Percentiles rank a stretch among this genome's conserved stretches.
These are phyloP conservation scores for Paxillus ammoniavirescens DNA, from an alignment of 768 basidiomycete genomes.

Conservation along the genomic window DNA sequence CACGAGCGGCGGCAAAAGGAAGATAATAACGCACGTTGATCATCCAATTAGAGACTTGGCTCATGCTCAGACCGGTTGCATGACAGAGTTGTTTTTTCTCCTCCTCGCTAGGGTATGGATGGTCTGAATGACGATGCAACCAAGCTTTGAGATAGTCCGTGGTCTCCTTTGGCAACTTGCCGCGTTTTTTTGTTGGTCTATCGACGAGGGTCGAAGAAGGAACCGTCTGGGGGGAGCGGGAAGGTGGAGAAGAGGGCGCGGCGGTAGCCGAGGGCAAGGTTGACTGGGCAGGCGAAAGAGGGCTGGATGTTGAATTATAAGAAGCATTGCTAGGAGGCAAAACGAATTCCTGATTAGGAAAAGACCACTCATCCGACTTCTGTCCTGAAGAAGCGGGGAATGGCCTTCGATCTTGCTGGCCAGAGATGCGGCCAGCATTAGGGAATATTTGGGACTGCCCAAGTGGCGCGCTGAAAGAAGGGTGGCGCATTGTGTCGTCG, in stretches of 20 bases:
- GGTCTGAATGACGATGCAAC: slow-evolving; percentile 85
- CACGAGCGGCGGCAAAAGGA: slow-evolving; percentile 8
- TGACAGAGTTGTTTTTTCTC: slow-evolving; percentile 89
- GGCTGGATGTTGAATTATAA: slow-evolving; percentile 29
- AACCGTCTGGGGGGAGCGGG: slow-evolving; percentile 52
- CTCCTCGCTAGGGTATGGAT: slow-evolving; percentile 86
- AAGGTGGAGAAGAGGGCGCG: slow-evolving; percentile 41
- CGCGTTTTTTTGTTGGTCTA: slow-evolving; percentile 77
- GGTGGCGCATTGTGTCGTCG: slow-evolving; percentile 68
- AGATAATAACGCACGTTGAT: slow-evolving; percentile 64
- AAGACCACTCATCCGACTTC: slow-evolving; percentile 73
- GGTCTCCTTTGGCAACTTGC: slow-evolving; percentile 87
- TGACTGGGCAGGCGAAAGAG: slow-evolving; percentile 44
- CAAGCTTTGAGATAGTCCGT: slow-evolving; percentile 88
- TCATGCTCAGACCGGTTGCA: slow-evolving; percentile 84
- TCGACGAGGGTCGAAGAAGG: slow-evolving; percentile 63
- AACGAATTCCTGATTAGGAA: slow-evolving; percentile 59
- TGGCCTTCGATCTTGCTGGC: slow-evolving; percentile 65
- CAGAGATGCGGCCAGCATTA: slow-evolving; percentile 69
- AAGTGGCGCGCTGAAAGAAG: slow-evolving; percentile 60
- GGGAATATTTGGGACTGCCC: slow-evolving; percentile 62
- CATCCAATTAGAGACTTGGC: slow-evolving; percentile 93
- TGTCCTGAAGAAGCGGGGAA: slow-evolving; percentile 38
- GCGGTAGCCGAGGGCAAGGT: slow-evolving; percentile 31
- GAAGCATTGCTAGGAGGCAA: slow-evolving; percentile 31